Conservation (phyloP, 139 green algal species). For the Coelastrella sp. region DNA sequence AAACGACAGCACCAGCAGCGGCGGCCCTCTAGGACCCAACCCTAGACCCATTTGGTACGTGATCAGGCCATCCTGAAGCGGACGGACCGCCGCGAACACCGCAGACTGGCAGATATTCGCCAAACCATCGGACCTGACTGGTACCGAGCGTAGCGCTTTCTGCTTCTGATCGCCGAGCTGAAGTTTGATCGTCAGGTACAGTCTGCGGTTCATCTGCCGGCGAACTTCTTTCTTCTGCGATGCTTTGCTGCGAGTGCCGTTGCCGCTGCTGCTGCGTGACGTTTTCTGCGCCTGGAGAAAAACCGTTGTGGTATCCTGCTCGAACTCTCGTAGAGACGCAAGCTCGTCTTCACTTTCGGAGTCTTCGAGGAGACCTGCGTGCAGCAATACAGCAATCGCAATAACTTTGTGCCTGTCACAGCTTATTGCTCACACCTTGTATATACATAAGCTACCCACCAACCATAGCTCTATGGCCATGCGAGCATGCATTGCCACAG, state of each 20-base stretch:
- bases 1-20: slow-evolving; percentile 11
- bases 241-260: neutral
- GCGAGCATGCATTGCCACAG: neutral
- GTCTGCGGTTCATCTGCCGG: neutral
- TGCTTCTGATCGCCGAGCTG: neutral
- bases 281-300: too few relatives aligned
- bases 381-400: too few relatives aligned
- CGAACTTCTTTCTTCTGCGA: neutral
- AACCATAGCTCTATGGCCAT: too few relatives aligned
- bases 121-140: slow-evolving; percentile 9
- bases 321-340: neutral
- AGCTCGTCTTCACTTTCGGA: neutral
- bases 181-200: slow-evolving; percentile 12
- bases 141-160: neutral
- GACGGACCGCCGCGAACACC: slow-evolving; percentile 40
- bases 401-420: too few relatives aligned
- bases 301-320: neutral
- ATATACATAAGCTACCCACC: too few relatives aligned
- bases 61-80: neutral
- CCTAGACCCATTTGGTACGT: slow-evolving; percentile 30
- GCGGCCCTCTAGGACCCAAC: neutral
- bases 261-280: slow-evolving; percentile 1
- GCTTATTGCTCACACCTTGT: too few relatives aligned
- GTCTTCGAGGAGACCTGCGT: too few relatives aligned
- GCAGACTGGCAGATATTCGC: slow-evolving; percentile 13